Evolutionary conservation across 73 alveolate species (phyloP).

Genomic region (Stentor roeselii): DNA sequence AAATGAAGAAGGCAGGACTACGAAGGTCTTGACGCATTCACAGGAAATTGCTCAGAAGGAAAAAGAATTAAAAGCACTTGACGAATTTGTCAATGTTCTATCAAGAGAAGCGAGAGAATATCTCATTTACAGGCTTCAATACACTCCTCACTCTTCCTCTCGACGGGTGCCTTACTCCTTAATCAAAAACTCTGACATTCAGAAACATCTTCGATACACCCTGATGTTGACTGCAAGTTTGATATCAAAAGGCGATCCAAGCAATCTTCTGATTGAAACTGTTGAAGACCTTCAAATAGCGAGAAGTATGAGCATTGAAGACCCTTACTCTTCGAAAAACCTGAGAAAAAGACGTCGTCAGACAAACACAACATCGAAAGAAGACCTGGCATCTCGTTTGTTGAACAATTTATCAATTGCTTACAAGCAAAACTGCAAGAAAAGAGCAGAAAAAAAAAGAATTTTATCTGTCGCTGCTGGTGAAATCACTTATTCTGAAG

Average conservation of each 20-base stretch:
- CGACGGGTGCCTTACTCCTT: slow-evolving; percentile 8
- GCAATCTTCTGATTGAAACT: not conserved
- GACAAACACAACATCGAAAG: not conserved
- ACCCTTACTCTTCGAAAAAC: not conserved
- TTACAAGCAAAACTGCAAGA: slow-evolving; percentile 25
- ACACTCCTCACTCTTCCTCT: not conserved
- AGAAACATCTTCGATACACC: not conserved
- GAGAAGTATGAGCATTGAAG: slow-evolving; percentile 18
- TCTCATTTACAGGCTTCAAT: not conserved
- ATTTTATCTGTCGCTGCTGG: slow-evolving; percentile 6
- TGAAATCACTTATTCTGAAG: slow-evolving; percentile 26
- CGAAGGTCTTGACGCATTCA: too few species aligned
- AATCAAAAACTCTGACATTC: slow-evolving; percentile 8
- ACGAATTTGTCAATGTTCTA: slow-evolving; percentile 6
- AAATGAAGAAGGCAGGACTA: too few species aligned
- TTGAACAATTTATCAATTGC: slow-evolving; percentile 10
- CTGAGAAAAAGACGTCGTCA: slow-evolving; percentile 16
- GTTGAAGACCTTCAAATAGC: slow-evolving; percentile 20
- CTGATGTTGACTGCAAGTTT: not conserved
- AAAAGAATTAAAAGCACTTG: not conserved
- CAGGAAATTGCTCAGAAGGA: not conserved
- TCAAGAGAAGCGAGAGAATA: slow-evolving; percentile 14
- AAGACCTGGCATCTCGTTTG: slow-evolving; percentile 9
- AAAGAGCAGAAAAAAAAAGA: slow-evolving; percentile 20
- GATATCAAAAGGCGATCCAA: slow-evolving; percentile 17